Evolutionary conservation across 805 yeast species (phyloP), one percentile per base, ranked within the genome.

Genomic region (Candida jianshihensis): DNA sequence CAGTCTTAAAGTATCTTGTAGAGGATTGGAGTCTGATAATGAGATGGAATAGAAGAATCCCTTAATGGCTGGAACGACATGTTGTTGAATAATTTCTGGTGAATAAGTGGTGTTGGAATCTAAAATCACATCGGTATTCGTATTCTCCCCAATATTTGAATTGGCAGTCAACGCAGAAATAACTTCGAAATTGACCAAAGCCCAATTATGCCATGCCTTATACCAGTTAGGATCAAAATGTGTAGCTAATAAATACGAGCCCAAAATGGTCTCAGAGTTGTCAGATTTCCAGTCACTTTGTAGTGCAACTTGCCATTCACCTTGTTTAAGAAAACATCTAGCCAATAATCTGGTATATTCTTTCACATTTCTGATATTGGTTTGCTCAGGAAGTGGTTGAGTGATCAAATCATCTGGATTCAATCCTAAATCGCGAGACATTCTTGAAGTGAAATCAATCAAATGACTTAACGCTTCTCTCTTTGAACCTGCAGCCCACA

Each of bases 181-280:
- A 1, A 90, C 97, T 55, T 92, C 97, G 56, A 89, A 92, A 59
- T 94, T 92, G 1, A 97, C 97, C 53, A 94, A 67, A 0, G 98
- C 98, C 99, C 99, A 92, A 54, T 88, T 90, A 57, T 92, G 99
- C 98, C 98, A 94, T 14, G 97, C 98, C 54, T 94, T 92, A 53
- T 92, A 92, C 96, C 98, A 92, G 18, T 75, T 73, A 25, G 75
- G 70, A 56, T 92, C 97, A 59, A 92, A 90, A 56, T 89, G 96
- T 0, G 98, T 90, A 0, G 98, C 97, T 44, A 92, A 67, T 37
- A 92, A 64, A 56, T 86, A 92, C 0, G 97, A 88, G 11, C 97
- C 96, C 40, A 92, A 63, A 45, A 92, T 87, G 2, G 89, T 82
- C 30, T 87, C 89, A 1, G 89, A 78, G 26, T 73, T 75, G 42